Percentiles rank a stretch among this genome's conserved stretches.
phyloP scores from a whole-genome alignment of 768 basidiomycete species.

The Imleria badia region DNA sequence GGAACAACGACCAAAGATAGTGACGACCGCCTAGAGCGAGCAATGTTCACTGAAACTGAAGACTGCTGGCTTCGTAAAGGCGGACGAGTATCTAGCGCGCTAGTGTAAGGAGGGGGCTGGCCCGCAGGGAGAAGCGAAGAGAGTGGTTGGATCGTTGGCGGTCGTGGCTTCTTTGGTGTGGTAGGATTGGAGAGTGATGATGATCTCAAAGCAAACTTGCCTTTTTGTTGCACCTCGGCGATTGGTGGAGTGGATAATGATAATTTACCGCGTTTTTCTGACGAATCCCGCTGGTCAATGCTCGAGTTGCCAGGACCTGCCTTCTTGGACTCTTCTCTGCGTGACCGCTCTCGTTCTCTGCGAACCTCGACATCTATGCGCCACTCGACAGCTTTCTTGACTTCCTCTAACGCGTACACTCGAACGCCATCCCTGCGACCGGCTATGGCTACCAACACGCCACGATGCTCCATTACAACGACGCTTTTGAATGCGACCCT shows the following conservation, averaged over 20 bases:
- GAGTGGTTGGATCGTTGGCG: conserved; percentile 26
- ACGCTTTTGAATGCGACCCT: conserved; percentile 82
- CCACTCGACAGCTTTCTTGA: conserved; percentile 86
- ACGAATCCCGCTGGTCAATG: conserved; percentile 38
- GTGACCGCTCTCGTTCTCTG: conserved; percentile 70
- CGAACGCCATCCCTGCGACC: conserved; percentile 84
- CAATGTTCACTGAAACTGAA: conserved; percentile 40
- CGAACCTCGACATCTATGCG: conserved; percentile 77
- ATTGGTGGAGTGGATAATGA: conserved; percentile 52
- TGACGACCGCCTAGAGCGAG: conserved; percentile 53
- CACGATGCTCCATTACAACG: conserved; percentile 92
- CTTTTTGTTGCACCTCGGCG: conserved; percentile 23
- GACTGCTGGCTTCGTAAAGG: conserved; percentile 42
- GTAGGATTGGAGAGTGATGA: conserved; percentile 16
- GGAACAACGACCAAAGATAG: conserved; percentile 58
- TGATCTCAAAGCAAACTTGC: conserved; percentile 22
- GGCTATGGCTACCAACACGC: conserved; percentile 87
- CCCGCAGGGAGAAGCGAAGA: conserved; percentile 37
- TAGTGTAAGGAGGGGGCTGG: conserved; percentile 66
- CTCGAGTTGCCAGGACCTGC: conserved; percentile 36
- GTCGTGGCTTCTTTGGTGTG: conserved; percentile 25
- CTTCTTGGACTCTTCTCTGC: conserved; percentile 67
- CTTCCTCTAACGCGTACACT: conserved; percentile 85
- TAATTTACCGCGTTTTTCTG: conserved; percentile 49
- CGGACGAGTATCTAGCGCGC: conserved; percentile 33